Base-by-base conservation (phyloP, 495 filamentous ascomycete species). In the Amniculicola lignicola region DNA sequence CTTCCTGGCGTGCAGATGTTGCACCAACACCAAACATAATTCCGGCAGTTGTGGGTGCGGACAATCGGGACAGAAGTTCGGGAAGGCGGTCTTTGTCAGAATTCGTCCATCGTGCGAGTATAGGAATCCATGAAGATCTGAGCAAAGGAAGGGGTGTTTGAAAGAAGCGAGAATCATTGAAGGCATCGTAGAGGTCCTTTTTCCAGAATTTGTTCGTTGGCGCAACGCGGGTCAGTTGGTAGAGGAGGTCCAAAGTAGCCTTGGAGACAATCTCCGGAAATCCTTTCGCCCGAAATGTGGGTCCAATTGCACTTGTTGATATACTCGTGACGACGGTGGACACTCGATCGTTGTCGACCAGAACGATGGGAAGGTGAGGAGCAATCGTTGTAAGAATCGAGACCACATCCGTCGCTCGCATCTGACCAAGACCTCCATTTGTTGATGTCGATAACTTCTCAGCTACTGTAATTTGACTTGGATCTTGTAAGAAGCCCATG, bases 11-110 rank as follows among this genome's bases (percentile, higher is more conserved):
- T n/a, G 93, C 93, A 19, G 91, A 92, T 28, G 87, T 91, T 5
- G 93, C 94, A 44, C 93, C 93, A 4, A 99, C 93, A 19, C 93
- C 93, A 58, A 99, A 99, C 68, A 99, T 89, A 50, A 97, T 95
- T 14, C 93, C 94, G 0, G 93, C 94, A n/a, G 93, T 87, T 14
- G 89, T 89, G 7, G 93, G 93, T 2, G 90, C 79, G 4, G 87
- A 83, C 29, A 97, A 76, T 22, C 90, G 83, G 33, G 79, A 75
- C 12, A 97, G 68, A 2, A 96, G 72, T 51, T 97, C 94, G 1
- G 82, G 72, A 69, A 99, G 80, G 16, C 88, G 82, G 52, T 96
- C 93, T 67, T 93, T 95, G 63, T 99, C 93, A 15, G 77, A 79
- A 14, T 92, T 70, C 14, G 83, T 76, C 85, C 88, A 94, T 66